Evolutionary conservation across 768 basidiomycete genomes (phyloP), one percentile per base, ranked within the genome.

Genomic region (Amanita pallidorosea): DNA sequence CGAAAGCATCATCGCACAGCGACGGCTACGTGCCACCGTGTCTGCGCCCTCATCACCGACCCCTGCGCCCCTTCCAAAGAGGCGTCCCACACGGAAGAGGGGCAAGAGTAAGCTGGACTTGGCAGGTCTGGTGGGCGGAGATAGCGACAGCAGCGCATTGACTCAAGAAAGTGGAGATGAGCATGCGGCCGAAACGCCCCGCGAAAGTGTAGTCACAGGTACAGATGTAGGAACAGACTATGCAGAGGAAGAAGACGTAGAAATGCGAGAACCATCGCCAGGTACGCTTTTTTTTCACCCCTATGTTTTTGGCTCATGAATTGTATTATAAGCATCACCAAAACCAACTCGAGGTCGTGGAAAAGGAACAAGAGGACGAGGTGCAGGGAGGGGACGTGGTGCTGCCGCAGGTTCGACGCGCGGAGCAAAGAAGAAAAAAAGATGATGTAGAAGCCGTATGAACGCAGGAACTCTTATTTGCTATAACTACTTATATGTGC

Each of bases 161-260:
- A 90, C 87, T 3, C 81, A 85, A 61, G 86, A 89, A 63, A 88
- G 85, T 54, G 85, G 80, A 6, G 88, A 89, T 51, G 88, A 90
- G 60, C 77, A 72, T 42, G 67, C 65, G 5, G 69, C 65, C 15
- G 79, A 75, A 22, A 83, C 81, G 7, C 80, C 81, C 1, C 69
- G 77, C 58, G 82, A 78, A 31, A 87, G 85, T 55, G 73, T 79
- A 29, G 71, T 80, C 15, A 87, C 85, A 2, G 84, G 77, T 25
- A 85, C 86, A 3, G 87, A 88, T 56, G 77, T 58, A 7, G 81
- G 80, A 8, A 84, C 83, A 5, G 83, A 85, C 45, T 79, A 82
- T 53, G 74, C 70, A 2, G 84, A 84, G 38, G 86, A 87, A 34
- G 85, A 85, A 7, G 77, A 76, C 47, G 63, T 63, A 9, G 85